These are phyloP conservation scores for Babesia ovata DNA, from an alignment of 169 alveolate genomes.

Conservation along the genomic window DNA sequence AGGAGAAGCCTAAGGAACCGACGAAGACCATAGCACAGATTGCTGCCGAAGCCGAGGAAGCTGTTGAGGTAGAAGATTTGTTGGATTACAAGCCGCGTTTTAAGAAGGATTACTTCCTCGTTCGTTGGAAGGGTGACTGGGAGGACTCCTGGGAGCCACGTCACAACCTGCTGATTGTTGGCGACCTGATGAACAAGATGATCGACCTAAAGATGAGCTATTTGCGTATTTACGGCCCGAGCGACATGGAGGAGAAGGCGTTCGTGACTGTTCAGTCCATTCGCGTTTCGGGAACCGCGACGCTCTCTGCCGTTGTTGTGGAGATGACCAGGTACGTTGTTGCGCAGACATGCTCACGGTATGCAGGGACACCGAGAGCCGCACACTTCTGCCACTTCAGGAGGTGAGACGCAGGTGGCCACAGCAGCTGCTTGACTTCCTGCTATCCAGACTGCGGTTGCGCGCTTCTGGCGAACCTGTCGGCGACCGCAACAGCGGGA, in stretches of 20 bases:
- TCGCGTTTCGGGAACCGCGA: constrained; percentile 55
- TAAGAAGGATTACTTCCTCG: constrained; percentile 67
- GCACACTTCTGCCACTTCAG: constrained; percentile 62
- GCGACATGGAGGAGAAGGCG: constrained; percentile 67
- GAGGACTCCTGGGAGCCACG: constrained; percentile 75
- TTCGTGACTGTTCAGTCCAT: constrained; percentile 64
- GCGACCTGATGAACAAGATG: constrained; percentile 67
- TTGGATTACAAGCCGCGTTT: constrained; percentile 65
- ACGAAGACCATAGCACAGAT: neutral
- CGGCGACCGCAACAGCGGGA: constrained; percentile 18
- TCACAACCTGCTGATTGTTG: constrained; percentile 65
- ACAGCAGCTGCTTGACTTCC: constrained; percentile 66
- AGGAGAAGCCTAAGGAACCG: constrained; percentile 2
- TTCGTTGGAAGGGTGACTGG: constrained; percentile 73
- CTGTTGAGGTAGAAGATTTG: constrained; percentile 71
- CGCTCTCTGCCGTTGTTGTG: constrained; percentile 67
- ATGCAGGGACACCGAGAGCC: constrained; percentile 61
- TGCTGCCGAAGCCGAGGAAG: constrained; percentile 55
- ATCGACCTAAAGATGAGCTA: constrained; percentile 68
- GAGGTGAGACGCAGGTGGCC: constrained; percentile 71
- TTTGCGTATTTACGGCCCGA: constrained; percentile 59
- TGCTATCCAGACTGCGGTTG: constrained; percentile 57
- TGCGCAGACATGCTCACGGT: neutral
- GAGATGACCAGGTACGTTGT: constrained; percentile 52
- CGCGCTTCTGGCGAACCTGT: constrained; percentile 44